Percentiles rank a stretch among this genome's conserved stretches.
Evolutionary conservation across 2,329 filamentous ascomycete genomes (phyloP).

Genomic region (Colletotrichum sp.): DNA sequence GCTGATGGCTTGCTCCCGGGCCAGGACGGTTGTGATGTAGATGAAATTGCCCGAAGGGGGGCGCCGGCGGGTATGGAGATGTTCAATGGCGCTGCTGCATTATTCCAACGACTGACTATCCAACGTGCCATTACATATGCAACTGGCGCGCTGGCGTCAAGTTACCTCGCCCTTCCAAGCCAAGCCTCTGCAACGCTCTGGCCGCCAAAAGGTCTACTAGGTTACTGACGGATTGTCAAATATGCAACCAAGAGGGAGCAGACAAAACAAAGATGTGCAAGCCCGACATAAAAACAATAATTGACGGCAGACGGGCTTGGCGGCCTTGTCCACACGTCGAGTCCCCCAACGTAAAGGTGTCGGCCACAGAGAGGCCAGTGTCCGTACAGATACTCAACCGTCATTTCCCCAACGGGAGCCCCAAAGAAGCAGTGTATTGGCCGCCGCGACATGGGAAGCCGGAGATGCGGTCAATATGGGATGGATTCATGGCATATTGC

Average conservation of each 20-base stretch:
- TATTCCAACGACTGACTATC: conserved; percentile 15
- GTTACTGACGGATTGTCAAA: neutral
- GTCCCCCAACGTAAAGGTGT: neutral
- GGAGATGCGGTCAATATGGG: conserved; percentile 2
- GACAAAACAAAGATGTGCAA: neutral
- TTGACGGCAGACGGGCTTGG: neutral
- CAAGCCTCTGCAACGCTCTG: conserved; percentile 14
- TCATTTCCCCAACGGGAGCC: neutral
- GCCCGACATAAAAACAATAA: neutral
- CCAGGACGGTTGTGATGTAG: conserved; percentile 41
- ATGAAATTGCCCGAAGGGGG: conserved; percentile 49
- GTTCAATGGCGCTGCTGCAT: conserved; percentile 31
- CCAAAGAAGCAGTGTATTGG: neutral
- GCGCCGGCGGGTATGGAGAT: conserved; percentile 26
- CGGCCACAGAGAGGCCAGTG: neutral
- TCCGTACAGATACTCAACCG: neutral
- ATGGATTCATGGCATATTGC: neutral
- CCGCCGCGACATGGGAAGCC: neutral
- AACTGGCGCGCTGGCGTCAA: conserved; percentile 16
- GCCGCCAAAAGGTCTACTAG: neutral
- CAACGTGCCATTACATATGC: conserved; percentile 32
- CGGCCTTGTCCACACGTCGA: neutral
- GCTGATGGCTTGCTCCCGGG: conserved; percentile 27
- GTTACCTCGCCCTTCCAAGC: conserved; percentile 2
- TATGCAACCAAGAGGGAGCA: neutral